Conservation (phyloP, 129 eudicot species). For the Oenanthe sinensis region DNA sequence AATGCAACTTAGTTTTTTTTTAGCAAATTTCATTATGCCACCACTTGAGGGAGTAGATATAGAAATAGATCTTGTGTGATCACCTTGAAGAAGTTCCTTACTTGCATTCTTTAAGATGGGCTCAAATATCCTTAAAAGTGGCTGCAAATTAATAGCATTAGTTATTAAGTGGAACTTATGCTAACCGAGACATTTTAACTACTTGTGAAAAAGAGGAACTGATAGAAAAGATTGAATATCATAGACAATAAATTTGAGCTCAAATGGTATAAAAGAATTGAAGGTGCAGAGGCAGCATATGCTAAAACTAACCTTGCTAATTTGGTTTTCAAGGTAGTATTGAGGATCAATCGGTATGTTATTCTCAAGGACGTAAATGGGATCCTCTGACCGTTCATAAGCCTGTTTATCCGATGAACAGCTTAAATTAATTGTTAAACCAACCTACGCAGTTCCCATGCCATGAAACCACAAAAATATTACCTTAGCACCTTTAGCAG, state of each 20-base stretch:
- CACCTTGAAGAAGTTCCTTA: conserved; percentile 84
- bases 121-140: conserved; percentile 87
- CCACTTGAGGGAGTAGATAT: conserved; percentile 86
- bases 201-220: background rate
- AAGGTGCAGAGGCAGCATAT: background rate
- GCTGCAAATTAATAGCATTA: conserved; percentile 40
- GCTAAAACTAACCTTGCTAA: conserved; percentile 60
- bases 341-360: conserved; percentile 94
- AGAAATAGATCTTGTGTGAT: conserved; percentile 87
- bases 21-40: conserved; percentile 97
- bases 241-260: background rate
- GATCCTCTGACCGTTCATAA: conserved; percentile 94
- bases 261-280: background rate
- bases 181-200: background rate
- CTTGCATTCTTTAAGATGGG: conserved; percentile 91
- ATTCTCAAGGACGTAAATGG: conserved; percentile 85
- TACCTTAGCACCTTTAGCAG: conserved; percentile 98
- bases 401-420: conserved; percentile 46
- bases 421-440: conserved; percentile 10
- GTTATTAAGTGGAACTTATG: background rate
- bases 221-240: background rate
- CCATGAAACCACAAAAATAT: background rate
- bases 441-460: conserved; percentile 6
- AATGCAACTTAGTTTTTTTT: conserved; percentile 79
- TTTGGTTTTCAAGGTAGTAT: conserved; percentile 94